phyloP scores from a whole-genome alignment of 2,329 filamentous ascomycete species.

The Orbilia ellipsospora region DNA sequence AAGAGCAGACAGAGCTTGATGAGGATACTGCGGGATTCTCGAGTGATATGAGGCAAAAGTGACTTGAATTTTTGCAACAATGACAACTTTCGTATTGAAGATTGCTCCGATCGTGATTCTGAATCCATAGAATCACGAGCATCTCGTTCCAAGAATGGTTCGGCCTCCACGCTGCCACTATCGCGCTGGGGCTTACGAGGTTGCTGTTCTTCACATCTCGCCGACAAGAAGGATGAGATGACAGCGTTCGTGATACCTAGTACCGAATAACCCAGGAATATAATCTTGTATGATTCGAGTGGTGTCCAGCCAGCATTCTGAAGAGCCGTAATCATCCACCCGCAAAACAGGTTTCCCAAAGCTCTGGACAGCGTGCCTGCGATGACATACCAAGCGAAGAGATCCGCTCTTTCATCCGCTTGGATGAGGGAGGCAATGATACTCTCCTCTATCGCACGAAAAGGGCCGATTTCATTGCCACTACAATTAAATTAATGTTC shows the following conservation, averaged over 20 bases:
- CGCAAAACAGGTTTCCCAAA: slow-evolving; percentile 70
- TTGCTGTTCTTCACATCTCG: slow-evolving; percentile 65
- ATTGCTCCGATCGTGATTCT: slow-evolving; percentile 6
- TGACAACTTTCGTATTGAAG: slow-evolving; percentile 60
- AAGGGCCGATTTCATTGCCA: slow-evolving; percentile 74
- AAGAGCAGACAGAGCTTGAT: slow-evolving; percentile 74
- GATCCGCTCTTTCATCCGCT: slow-evolving; percentile 66
- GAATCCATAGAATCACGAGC: slow-evolving; percentile 18
- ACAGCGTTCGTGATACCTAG: slow-evolving; percentile 69
- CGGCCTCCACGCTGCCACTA: slow-evolving; percentile 13
- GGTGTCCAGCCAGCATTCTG: slow-evolving; percentile 65
- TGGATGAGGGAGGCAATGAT: slow-evolving; percentile 70
- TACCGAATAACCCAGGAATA: slow-evolving; percentile 70
- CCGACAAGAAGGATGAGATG: slow-evolving; percentile 65
- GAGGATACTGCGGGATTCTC: slow-evolving; percentile 70
- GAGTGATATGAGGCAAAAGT: slow-evolving; percentile 69
- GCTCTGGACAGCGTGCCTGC: slow-evolving; percentile 72
- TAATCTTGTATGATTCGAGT: slow-evolving; percentile 68
- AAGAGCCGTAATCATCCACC: slow-evolving; percentile 70
- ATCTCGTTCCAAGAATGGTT: slow-evolving; percentile 33
- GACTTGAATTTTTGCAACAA: slow-evolving; percentile 30
- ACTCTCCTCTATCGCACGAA: slow-evolving; percentile 72
- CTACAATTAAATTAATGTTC: slow-evolving; percentile 58
- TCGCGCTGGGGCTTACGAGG: slow-evolving; percentile 31
- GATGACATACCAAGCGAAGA: slow-evolving; percentile 73